Evolutionary conservation across 371 early-diverging fungal genomes (phyloP).

Genomic region (Mortierella sp.): DNA sequence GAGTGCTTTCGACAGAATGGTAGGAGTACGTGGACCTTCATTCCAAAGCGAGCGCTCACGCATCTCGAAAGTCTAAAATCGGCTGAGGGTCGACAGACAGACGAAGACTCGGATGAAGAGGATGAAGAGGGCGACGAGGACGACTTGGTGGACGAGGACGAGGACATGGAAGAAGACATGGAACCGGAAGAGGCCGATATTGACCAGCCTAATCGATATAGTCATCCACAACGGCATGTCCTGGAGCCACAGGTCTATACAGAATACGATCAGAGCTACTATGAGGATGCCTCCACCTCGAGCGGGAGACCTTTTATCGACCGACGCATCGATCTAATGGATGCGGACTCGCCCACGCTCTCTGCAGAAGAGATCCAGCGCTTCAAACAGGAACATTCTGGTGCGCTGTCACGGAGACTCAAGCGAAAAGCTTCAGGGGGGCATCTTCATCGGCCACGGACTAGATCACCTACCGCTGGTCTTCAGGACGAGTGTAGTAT

Average conservation of each 20-base stretch:
- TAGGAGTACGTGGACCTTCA: constrained; percentile 53
- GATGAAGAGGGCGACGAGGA: constrained; percentile 21
- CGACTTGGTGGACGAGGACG: constrained; percentile 1
- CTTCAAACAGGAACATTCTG: constrained; percentile 51
- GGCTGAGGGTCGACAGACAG: constrained; percentile 25
- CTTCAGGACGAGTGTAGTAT: constrained; percentile 53
- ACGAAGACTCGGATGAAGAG: constrained; percentile 25
- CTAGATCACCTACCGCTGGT: constrained; percentile 33
- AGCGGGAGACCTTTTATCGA: constrained; percentile 43
- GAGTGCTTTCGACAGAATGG: constrained; percentile 54
- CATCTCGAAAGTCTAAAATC: constrained; percentile 51
- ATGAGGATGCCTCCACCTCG: background rate
- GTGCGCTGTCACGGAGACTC: constrained; percentile 31
- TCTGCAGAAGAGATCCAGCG: constrained; percentile 50
- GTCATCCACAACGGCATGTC: too few relatives aligned
- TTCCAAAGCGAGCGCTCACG: constrained; percentile 46
- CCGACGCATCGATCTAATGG: constrained; percentile 33
- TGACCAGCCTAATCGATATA: too few relatives aligned
- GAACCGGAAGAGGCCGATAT: constrained; percentile 12
- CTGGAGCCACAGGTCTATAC: too few relatives aligned
- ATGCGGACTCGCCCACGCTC: constrained; percentile 41
- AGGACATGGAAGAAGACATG: constrained; percentile 3
- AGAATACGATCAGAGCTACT: too few relatives aligned
- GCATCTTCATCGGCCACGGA: constrained; percentile 36
- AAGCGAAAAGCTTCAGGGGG: constrained; percentile 50